phyloP scores from a whole-genome alignment of 2,329 filamentous ascomycete genomes.

The Aplosporella prunicola region DNA sequence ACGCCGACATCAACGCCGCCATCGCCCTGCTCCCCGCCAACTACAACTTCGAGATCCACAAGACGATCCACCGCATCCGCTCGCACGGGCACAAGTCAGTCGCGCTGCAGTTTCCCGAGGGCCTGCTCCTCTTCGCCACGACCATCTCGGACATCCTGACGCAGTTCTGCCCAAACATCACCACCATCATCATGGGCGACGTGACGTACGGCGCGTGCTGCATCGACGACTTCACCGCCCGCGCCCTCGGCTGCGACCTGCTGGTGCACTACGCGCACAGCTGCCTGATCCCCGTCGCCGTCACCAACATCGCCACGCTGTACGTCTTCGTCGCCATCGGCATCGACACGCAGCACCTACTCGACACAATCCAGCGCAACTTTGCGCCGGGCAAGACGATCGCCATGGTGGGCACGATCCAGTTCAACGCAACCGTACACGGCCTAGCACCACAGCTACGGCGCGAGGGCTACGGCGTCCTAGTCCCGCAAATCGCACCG shows the following conservation, averaged over 20 bases:
- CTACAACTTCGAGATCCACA: conserved; percentile 97
- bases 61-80: conserved; percentile 91
- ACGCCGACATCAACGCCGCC: conserved; percentile 76
- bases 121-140: conserved; percentile 87
- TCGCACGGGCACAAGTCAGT: conserved; percentile 70
- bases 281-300: conserved; percentile 89
- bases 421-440: conserved; percentile 96
- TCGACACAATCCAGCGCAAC: conserved; percentile 80
- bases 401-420: conserved; percentile 91
- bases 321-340: conserved; percentile 98
- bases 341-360: conserved; percentile 81
- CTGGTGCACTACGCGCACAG: conserved; percentile 96
- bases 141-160: conserved; percentile 95
- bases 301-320: conserved; percentile 92
- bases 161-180: conserved; percentile 82
- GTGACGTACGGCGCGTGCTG: conserved; percentile 98
- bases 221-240: conserved; percentile 95
- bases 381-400: conserved; percentile 78
- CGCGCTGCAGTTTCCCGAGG: conserved; percentile 95
- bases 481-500: conserved; percentile 87
- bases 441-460: conserved; percentile 70
- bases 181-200: conserved; percentile 97
- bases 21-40: conserved; percentile 84
- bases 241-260: conserved; percentile 86
- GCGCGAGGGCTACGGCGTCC: conserved; percentile 70